These are phyloP conservation scores for Colletotrichum abscissum DNA, from an alignment of 2,329 filamentous ascomycete species.

Conservation along the genomic window DNA sequence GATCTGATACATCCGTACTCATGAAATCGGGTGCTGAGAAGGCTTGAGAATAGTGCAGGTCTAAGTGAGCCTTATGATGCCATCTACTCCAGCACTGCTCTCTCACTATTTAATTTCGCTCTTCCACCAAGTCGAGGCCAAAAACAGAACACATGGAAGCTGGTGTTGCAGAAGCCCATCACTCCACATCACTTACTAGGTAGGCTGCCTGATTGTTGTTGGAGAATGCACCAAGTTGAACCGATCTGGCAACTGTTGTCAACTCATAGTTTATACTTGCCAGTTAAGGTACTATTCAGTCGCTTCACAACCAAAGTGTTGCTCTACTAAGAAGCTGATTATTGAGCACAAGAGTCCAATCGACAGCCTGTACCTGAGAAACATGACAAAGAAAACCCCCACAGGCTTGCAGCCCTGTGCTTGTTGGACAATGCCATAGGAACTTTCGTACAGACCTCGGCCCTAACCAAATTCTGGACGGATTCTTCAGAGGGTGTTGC, in stretches of 20 bases:
- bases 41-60: too few species aligned
- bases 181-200: too few species aligned
- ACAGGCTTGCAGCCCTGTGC: too few species aligned
- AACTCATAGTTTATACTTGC: neutral
- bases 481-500: neutral
- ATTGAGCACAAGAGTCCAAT: neutral
- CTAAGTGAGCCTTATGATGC: too few species aligned
- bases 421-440: neutral
- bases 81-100: too few species aligned
- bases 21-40: too few species aligned
- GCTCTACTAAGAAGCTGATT: neutral
- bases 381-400: too few species aligned
- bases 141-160: too few species aligned
- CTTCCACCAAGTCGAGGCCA: too few species aligned
- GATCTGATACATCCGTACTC: too few species aligned
- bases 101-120: too few species aligned
- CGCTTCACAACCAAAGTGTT: neutral
- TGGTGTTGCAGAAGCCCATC: too few species aligned
- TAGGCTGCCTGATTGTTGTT: neutral
- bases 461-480: neutral
- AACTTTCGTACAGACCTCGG: neutral
- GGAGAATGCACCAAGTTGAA: neutral
- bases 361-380: neutral
- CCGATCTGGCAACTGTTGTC: neutral
- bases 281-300: neutral